Base-by-base conservation (phyloP, 345 rosid species). In the Arabidopsis suecica region DNA sequence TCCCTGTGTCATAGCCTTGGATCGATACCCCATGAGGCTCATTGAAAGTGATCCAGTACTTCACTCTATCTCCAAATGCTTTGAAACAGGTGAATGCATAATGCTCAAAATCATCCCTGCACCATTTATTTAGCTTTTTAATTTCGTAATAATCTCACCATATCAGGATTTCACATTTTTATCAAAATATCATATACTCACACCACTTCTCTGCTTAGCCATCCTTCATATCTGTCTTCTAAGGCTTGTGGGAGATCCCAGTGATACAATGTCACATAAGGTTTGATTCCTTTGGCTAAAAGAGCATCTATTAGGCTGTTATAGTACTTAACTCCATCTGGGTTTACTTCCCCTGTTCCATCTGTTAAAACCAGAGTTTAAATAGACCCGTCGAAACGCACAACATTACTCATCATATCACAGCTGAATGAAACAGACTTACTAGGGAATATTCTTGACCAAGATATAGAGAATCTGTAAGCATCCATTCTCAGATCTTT, bases 231-330 rank as follows among this genome's bases (percentile, higher is more conserved):
- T 82, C 81, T 83, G 60, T 94, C 95, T 80, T 94, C 90, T 48
- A 94, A 95, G 79, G 83, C 87, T 80, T 87, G 98, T 64, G 97
- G 97, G 74, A 91, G 96, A 82, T 94, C 98, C 96, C 95, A 94
- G 79, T 94, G 98, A 73, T 89, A 94, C n/a, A 94, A 84, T 61
- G 98, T 91, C 79, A 87, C 97, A 48, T 81, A 85, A 80, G 96
- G 97, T 85, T 87, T 72, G 82, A 94, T 94, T 84, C 96, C 96
- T 84, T 89, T 90, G 65, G 84, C 83, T 13, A 88, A 62, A 62
- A 91, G 85, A 57, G 85, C 82, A 81, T 94, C 83, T 48, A 94
- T 87, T 65, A 94, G 83, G 28, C 72, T 72, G 79, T 83, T 90
- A 80, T 94, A 94, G 85, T 88, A 88, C 62, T 68, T 66, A 53